phyloP scores from a whole-genome alignment of 257 asterid species.

The Jasminum sambac region DNA sequence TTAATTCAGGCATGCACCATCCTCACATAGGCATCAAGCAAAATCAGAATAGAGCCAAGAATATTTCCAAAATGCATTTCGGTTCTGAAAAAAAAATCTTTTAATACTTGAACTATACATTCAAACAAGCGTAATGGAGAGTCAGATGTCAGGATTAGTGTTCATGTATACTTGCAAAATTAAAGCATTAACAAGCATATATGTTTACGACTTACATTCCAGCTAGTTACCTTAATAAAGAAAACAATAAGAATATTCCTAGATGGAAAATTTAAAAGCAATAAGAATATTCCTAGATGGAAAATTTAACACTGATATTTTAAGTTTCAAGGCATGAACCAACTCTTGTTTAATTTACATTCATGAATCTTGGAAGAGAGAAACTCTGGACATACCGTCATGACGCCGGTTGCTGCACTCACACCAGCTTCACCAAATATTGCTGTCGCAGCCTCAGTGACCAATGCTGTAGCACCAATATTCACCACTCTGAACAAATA shows the following conservation, averaged over 20 bases:
- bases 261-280: not conserved
- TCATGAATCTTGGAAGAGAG: constrained; percentile 3
- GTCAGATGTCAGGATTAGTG: constrained; percentile 5
- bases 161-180: constrained; percentile 1
- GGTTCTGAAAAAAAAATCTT: constrained; percentile 8
- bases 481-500: constrained; percentile 84
- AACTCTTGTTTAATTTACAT: not conserved
- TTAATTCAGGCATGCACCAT: constrained; percentile 17
- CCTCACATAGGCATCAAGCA: constrained; percentile 6
- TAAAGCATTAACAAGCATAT: not conserved
- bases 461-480: constrained; percentile 96
- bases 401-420: constrained; percentile 95
- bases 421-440: constrained; percentile 98
- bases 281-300: not conserved
- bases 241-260: not conserved
- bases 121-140: not conserved
- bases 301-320: not conserved
- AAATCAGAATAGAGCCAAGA: constrained; percentile 3
- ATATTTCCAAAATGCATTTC: not conserved
- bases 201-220: not conserved
- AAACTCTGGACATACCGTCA: constrained; percentile 66
- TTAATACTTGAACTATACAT: not conserved
- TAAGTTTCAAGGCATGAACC: not conserved
- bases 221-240: not conserved
- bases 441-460: constrained; percentile 94